phyloP scores from a whole-genome alignment of 1,284 basidiomycete species.

The Ganoderma sinense region DNA sequence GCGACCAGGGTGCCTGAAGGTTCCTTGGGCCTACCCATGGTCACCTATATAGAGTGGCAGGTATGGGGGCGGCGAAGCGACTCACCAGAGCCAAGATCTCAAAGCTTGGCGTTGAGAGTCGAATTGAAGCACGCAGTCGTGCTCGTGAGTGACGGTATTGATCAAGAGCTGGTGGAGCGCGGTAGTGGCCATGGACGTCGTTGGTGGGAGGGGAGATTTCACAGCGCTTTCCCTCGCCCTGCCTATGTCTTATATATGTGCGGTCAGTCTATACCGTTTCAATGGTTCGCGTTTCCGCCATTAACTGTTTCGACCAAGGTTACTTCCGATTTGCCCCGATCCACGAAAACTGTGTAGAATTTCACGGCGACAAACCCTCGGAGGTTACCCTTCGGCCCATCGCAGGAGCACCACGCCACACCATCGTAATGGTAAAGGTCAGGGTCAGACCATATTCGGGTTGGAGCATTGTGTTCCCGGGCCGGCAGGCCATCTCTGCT shows the following conservation, averaged over 20 bases:
- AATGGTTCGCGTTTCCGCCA: not conserved
- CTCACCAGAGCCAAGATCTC: not conserved
- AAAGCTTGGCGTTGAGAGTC: not conserved
- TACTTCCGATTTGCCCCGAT: not conserved
- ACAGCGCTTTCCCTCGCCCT: not conserved
- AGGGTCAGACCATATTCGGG: too few species aligned
- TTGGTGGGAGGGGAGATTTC: not conserved
- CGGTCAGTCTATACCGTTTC: not conserved
- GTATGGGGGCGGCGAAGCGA: not conserved
- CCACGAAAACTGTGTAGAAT: not conserved
- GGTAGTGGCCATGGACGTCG: not conserved
- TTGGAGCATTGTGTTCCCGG: too few species aligned
- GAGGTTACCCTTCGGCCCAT: not conserved
- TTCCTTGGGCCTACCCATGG: not conserved
- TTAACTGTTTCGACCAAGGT: not conserved
- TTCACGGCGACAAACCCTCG: not conserved
- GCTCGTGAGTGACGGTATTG: not conserved
- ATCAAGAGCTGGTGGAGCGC: not conserved
- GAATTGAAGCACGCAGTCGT: not conserved
- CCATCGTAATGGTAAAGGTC: too few species aligned
- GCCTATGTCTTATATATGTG: not conserved
- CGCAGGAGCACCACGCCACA: not conserved
- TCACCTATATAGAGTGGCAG: not conserved
- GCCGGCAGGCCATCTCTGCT: not conserved
- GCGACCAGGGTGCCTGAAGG: not conserved